Conservation (phyloP, 805 yeast genomes). For the Saccharomycopsis fermentans region DNA sequence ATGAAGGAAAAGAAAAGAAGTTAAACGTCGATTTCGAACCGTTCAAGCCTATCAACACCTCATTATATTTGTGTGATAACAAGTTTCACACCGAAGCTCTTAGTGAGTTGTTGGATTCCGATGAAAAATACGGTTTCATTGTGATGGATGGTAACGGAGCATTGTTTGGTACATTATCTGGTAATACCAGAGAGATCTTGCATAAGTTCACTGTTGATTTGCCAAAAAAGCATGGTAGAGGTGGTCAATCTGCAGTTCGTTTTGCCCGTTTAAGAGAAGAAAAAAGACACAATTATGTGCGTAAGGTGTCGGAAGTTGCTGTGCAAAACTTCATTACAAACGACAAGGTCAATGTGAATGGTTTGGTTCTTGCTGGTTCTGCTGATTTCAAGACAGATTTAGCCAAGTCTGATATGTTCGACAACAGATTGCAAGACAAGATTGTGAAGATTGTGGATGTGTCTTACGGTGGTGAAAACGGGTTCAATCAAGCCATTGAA, state of each 20-base stretch:
- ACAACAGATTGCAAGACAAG: constrained; percentile 76
- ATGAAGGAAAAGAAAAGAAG: constrained; percentile 95
- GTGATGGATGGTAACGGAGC: constrained; percentile 99
- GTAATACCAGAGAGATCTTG: constrained; percentile 92
- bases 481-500: constrained; percentile 98
- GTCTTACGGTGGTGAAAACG: constrained; percentile 98
- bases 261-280: constrained; percentile 98
- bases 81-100: constrained; percentile 97
- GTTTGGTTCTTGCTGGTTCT: constrained; percentile 94
- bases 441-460: constrained; percentile 90
- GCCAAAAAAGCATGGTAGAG: constrained; percentile 99
- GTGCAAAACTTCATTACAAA: constrained; percentile 93
- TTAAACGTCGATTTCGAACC: constrained; percentile 97
- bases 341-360: constrained; percentile 91
- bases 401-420: constrained; percentile 87
- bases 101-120: constrained; percentile 86
- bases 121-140: constrained; percentile 94
- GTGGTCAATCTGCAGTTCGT: constrained; percentile 99
- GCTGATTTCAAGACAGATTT: constrained; percentile 98
- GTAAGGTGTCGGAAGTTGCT: constrained; percentile 97
- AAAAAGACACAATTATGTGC: constrained; percentile 95
- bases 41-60: constrained; percentile 97
- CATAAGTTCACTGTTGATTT: constrained; percentile 95
- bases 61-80: constrained; percentile 91
- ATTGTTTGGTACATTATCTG: constrained; percentile 87